Percentiles rank a stretch among this genome's conserved stretches.
These are phyloP conservation scores for Huntiella savannae DNA, from an alignment of 2,329 filamentous ascomycete genomes.

Conservation along the genomic window DNA sequence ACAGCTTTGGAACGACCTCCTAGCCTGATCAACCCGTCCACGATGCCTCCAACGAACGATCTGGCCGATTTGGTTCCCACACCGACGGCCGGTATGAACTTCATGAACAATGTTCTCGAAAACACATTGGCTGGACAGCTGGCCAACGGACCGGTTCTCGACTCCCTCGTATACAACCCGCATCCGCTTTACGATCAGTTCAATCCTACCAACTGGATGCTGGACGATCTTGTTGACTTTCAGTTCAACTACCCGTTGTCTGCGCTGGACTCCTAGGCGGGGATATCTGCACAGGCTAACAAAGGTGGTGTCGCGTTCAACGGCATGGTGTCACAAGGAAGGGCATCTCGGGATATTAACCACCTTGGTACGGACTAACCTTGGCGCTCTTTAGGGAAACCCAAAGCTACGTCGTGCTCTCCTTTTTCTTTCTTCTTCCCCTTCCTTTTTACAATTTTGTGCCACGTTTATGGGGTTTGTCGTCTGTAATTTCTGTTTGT, in stretches of 20 bases:
- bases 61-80: conserved; percentile 38
- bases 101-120: conserved; percentile 32
- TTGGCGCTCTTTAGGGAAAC: too few species aligned
- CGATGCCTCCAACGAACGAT: conserved; percentile 45
- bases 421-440: too few species aligned
- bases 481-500: too few species aligned
- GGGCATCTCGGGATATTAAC: too few species aligned
- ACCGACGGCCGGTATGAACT: conserved; percentile 27
- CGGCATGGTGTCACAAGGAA: too few species aligned
- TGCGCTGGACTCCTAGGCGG: conserved; percentile 24
- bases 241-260: conserved; percentile 42
- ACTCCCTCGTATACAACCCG: conserved; percentile 35
- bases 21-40: background rate
- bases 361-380: too few species aligned
- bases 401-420: too few species aligned
- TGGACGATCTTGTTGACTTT: conserved; percentile 69
- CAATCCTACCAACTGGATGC: conserved; percentile 82
- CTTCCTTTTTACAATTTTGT: too few species aligned
- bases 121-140: conserved; percentile 27
- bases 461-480: too few species aligned
- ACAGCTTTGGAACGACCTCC: conserved; percentile 48
- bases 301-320: too few species aligned
- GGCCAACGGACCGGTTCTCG: conserved; percentile 26
- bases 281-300: background rate
- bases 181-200: conserved; percentile 71